Base-by-base conservation (phyloP, 495 filamentous ascomycete species). In the Daldinia caldariorum region DNA sequence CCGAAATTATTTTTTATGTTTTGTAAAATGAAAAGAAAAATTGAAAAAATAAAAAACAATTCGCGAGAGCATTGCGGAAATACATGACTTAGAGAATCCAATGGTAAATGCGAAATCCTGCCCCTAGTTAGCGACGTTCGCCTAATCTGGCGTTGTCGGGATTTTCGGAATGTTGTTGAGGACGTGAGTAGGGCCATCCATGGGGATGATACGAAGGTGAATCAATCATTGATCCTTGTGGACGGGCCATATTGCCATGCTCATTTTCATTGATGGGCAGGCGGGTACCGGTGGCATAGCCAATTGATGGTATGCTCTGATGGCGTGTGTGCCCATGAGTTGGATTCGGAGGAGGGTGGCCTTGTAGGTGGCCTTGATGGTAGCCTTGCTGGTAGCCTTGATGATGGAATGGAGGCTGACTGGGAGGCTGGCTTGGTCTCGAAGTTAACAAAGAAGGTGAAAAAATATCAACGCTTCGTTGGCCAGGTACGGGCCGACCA, bases 271-370 rank as follows among this genome's bases (percentile, higher is more conserved):
- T 10, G 6, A 22, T 16, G 22, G 65, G 18, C 10, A 41, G 3
- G 6, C 58, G 61, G 7, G 63, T 32, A 29, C 18, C 34, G 26
- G 26, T 49, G 2, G 18, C 1, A 45, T 67, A 71, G 16, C 57
- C 26, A n/a, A 54, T 56, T 18, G 61, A 67, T 8, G 80, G 80
- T 7, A 72, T 78, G 47, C 79, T 81, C 67, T 77, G 75, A 51
- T 76, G 69, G 29, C 78, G 79, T 13, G 58, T 68, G 70, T 82
- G 79, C 60, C 72, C 76, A 60, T 71, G 66, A 34, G 45, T 61
- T 56, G 66, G 41, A 55, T 67, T 39, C 6, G 55, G 41, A 4
- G 49, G 34, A 22, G 18, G 37, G 16, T 35, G 55, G 41, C 51
- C 34, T 22, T 59, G 63, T n/a, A 50, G 60, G 55, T 3, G 59